Evolutionary conservation across 176 grass and related monocot species (phyloP), one percentile per base, ranked within the genome.

Genomic region (Tuctoria greenei): DNA sequence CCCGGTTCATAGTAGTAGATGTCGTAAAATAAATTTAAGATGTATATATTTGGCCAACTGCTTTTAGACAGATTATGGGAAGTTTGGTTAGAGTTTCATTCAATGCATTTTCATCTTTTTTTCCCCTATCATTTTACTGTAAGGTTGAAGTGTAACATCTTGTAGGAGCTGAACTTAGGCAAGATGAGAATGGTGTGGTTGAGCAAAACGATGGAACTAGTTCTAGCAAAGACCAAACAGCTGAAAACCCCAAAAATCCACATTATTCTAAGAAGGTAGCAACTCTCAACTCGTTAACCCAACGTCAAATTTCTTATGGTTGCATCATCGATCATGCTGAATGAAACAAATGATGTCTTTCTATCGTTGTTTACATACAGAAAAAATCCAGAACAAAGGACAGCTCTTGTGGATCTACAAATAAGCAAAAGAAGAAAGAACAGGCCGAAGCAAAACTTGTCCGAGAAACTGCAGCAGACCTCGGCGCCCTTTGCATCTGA

Each of bases 401-500:
- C 34, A 87, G 91, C 60, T 76, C 84, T 31, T 90, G 91, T 71
- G 81, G 82, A 76, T 93, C 91, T 57, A 64, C 71, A 38, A 85
- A 24, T 77, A 93, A 90, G 51, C 85, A 86, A 79, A 85, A 79
- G 71, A 90, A 84, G 58, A 93, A 85, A 80, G 81, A 61, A 68
- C 73, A 68, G 21, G 40, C 14, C 0, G 64, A 61, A 82, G 36
- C 82, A 64, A 75, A 64, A 31, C 35, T 43, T 0, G 44, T 67
- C 4, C 42, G 66, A 76, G 50, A 65, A 54, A 34, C 49, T 45
- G 15, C 51, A n/a, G 67, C 79, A 65, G 87, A 93, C 66, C 58
- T 90, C 58, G 91, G 91, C 34, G 87, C 84, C 67, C 91, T 93
- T 72, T 93, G 84, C 91, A 93, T 90, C 56, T 93, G 59, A 23